A percentile compares a stretch with the other conserved stretches of the same genome.
Conservation (phyloP, 345 rosid species). For the Gossypium sturtianum region DNA sequence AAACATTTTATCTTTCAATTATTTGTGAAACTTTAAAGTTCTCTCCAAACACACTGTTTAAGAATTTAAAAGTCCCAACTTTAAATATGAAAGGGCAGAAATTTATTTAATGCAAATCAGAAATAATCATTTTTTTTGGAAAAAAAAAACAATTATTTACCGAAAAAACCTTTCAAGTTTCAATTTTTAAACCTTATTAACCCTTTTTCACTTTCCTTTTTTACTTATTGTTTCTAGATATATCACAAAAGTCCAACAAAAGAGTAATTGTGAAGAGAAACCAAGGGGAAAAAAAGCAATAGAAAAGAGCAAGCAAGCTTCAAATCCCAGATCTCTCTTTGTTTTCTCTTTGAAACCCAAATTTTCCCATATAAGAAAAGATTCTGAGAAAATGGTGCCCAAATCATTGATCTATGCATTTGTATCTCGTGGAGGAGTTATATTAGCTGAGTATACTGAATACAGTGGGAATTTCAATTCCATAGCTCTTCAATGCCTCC, state of each 20-base stretch:
- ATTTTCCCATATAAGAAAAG: neutral
- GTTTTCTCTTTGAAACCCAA: constrained; percentile 2
- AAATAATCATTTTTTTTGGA: neutral
- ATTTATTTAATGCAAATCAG: neutral
- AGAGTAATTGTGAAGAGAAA: neutral
- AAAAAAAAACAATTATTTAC: neutral
- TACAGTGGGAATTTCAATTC: constrained; percentile 35
- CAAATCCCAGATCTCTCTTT: constrained; percentile 15
- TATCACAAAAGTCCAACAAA: neutral
- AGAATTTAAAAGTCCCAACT: neutral
- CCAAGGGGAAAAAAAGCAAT: neutral
- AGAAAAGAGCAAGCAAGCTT: neutral
- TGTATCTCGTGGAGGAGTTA: constrained; percentile 27
- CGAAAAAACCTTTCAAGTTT: neutral
- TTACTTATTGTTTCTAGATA: neutral
- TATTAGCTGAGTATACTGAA: constrained; percentile 32
- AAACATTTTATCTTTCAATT: too few species aligned
- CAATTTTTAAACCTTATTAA: constrained; percentile 4
- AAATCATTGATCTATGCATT: constrained; percentile 33
- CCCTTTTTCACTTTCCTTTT: neutral
- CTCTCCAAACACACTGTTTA: neutral
- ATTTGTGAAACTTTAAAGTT: too few species aligned
- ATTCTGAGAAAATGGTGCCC: constrained; percentile 19
- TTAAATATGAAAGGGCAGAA: neutral
- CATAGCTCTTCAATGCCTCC: constrained; percentile 38